A percentile compares a stretch with the other conserved stretches of the same genome.
Conservation (phyloP, 129 eudicot species). For the Saussurea involucrata region DNA sequence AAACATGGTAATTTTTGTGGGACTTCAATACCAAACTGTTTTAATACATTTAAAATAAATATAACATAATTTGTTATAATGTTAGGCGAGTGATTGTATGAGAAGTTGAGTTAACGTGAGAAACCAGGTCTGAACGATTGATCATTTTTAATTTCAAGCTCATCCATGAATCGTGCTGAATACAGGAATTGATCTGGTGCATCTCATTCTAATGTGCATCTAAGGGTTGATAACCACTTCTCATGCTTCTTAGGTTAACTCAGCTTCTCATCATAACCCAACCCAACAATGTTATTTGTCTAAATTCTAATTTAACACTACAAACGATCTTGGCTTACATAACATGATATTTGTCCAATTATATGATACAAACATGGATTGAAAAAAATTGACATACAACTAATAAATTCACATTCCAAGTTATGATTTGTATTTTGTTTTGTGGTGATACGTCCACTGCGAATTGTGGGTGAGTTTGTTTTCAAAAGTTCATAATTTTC, state of each 20-base stretch:
- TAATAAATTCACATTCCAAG: not conserved
- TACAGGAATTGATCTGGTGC: no score
- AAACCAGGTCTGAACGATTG: no score
- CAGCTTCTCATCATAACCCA: no score
- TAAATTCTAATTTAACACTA: not conserved
- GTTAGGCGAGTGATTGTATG: no score
- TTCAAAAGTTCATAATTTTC: not conserved
- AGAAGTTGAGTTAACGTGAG: no score
- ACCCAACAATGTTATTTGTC: not conserved
- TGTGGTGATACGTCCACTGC: not conserved
- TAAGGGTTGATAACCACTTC: no score
- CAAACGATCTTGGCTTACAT: not conserved
- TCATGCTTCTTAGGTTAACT: no score
- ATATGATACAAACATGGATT: not conserved
- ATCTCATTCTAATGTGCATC: no score
- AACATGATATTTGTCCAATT: not conserved
- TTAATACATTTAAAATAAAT: not conserved
- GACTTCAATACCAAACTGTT: not conserved
- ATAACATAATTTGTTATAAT: not conserved
- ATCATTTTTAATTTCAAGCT: no score
- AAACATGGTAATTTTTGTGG: not conserved
- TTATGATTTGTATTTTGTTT: not conserved
- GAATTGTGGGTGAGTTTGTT: not conserved
- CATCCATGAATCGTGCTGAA: no score
- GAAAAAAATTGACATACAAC: not conserved